These are phyloP conservation scores for Myrica gale DNA, from an alignment of 306 rosid genomes.

Conservation along the genomic window DNA sequence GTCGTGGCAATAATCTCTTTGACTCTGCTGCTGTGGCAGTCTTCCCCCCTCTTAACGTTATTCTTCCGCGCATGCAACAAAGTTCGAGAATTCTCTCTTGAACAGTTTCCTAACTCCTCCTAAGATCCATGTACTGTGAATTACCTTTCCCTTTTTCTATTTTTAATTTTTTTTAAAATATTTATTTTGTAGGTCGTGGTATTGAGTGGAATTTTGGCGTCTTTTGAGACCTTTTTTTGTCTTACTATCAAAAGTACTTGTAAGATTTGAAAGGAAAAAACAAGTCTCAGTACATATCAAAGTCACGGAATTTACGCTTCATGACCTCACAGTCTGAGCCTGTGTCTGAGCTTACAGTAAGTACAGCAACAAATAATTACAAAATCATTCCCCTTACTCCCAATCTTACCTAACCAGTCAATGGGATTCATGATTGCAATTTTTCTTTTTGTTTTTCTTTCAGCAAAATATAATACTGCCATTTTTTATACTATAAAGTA, in stretches of 20 bases:
- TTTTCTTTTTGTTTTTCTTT: background rate
- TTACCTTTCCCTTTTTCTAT: background rate
- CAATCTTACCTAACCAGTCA: conserved; percentile 26
- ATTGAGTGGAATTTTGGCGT: conserved; percentile 43
- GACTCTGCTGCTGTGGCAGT: conserved; percentile 27
- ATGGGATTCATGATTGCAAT: conserved; percentile 5
- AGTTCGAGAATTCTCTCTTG: background rate
- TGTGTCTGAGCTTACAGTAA: background rate
- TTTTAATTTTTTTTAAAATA: background rate
- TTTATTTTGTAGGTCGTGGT: background rate
- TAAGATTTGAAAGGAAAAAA: background rate
- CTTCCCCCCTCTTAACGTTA: conserved; percentile 30
- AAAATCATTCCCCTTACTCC: conserved; percentile 36
- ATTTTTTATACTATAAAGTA: conserved; percentile 25
- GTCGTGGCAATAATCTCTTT: conserved; percentile 17
- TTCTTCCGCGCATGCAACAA: conserved; percentile 6
- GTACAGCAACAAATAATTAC: conserved; percentile 39
- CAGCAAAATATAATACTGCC: background rate
- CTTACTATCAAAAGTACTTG: background rate
- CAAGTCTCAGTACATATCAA: background rate
- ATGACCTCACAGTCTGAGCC: background rate
- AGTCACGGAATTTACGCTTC: conserved; percentile 21
- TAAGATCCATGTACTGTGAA: background rate
- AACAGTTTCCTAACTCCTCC: background rate
- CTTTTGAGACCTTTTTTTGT: conserved; percentile 43